Evolutionary conservation across 2,329 filamentous ascomycete species (phyloP).

Genomic region (Onygenales sp.): DNA sequence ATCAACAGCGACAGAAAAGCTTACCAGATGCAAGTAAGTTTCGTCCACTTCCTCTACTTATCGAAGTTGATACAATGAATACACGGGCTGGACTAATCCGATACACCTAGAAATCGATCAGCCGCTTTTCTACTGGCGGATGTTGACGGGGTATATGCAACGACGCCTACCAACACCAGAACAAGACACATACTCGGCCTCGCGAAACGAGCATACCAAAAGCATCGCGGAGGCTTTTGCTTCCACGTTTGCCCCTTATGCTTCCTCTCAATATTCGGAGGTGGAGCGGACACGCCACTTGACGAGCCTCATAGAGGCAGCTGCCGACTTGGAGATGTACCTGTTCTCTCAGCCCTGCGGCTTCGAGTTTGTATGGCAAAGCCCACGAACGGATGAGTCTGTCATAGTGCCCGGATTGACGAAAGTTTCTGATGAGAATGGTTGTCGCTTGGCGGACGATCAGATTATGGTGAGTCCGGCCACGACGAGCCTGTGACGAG

Average conservation of each 20-base stretch:
- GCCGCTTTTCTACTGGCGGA: conserved; percentile 20
- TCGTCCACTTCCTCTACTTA: not conserved
- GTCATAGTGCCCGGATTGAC: conserved; percentile 13
- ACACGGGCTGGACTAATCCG: not conserved
- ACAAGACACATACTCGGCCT: conserved; percentile 2
- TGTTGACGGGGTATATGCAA: conserved; percentile 18
- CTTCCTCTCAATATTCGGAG: conserved; percentile 7
- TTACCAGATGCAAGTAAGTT: conserved; percentile 6
- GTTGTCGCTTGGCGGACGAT: conserved; percentile 7
- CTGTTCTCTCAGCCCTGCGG: conserved; percentile 20
- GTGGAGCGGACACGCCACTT: conserved; percentile 14
- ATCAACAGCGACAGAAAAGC: not conserved
- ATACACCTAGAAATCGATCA: conserved; percentile 7
- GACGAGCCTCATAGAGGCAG: conserved; percentile 11
- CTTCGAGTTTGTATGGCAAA: conserved; percentile 13
- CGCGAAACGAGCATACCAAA: not conserved
- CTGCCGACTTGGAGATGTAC: conserved; percentile 18
- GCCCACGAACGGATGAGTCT: not conserved
- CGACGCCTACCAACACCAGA: not conserved
- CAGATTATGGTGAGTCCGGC: conserved; percentile 12
- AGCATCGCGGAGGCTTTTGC: conserved; percentile 9
- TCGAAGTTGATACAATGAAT: not conserved
- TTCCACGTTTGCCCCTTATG: conserved; percentile 15
- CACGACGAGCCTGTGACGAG: conserved; percentile 3
- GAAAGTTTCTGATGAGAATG: conserved; percentile 16